Evolutionary conservation across 345 rosid genomes (phyloP).

Genomic region (Lenwebbia sp.): DNA sequence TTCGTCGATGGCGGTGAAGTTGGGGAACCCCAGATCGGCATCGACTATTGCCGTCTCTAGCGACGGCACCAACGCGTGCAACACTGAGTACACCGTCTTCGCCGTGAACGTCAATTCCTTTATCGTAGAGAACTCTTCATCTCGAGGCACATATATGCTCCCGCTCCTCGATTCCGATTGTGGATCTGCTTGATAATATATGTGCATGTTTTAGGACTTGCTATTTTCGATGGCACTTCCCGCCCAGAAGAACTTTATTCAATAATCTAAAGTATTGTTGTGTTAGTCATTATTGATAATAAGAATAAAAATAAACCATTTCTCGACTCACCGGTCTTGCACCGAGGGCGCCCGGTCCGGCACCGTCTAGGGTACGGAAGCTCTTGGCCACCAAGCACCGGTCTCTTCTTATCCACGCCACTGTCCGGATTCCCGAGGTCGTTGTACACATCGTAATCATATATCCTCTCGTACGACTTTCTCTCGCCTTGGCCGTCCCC

Average conservation of each 20-base stretch:
- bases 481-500: conserved; percentile 65
- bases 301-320: too few relatives aligned
- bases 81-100: conserved; percentile 42
- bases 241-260: too few relatives aligned
- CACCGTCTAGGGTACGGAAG: conserved; percentile 44
- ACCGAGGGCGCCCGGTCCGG: conserved; percentile 22
- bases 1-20: conserved; percentile 50
- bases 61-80: conserved; percentile 45
- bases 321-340: conserved; percentile 6
- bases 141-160: conserved; percentile 58
- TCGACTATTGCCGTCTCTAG: conserved; percentile 30
- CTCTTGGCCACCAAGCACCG: conserved; percentile 31
- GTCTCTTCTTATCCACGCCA: conserved; percentile 6
- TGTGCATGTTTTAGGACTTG: neutral
- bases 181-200: conserved; percentile 22
- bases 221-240: too few relatives aligned
- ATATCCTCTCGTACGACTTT: conserved; percentile 39
- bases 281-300: neutral
- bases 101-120: conserved; percentile 47
- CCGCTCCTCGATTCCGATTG: conserved; percentile 28
- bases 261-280: too few relatives aligned
- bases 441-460: conserved; percentile 76
- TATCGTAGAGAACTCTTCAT: conserved; percentile 50
- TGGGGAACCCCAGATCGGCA: conserved; percentile 37
- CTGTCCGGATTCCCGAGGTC: conserved; percentile 68